Conservation (phyloP, 2,329 filamentous ascomycete genomes). For the Sodiomyces alkalinus region DNA sequence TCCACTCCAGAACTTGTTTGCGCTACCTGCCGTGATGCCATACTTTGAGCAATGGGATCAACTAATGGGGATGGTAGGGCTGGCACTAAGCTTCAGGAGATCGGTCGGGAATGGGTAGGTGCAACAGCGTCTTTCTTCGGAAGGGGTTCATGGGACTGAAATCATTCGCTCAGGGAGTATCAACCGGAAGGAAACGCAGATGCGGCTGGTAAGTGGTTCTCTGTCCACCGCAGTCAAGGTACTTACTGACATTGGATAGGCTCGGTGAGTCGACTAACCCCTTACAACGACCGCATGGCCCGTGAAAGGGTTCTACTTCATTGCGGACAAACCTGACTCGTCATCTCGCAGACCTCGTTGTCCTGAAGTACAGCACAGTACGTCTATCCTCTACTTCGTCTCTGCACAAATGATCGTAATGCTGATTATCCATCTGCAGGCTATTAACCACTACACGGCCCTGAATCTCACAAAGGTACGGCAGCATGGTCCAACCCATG, state of each 20-base stretch:
- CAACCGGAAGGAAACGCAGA: conserved; percentile 44
- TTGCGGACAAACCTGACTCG: too few species aligned
- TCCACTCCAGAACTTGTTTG: conserved; percentile 7
- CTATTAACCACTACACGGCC: conserved; percentile 40
- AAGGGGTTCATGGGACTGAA: conserved; percentile 5
- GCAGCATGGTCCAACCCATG: conserved; percentile 53
- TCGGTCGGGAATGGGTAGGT: conserved; percentile 27
- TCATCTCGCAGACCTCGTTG: conserved; percentile 37
- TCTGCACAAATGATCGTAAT: background rate
- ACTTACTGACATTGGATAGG: conserved; percentile 3
- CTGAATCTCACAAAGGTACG: conserved; percentile 20
- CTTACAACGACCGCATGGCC: too few species aligned
- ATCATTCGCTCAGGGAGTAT: conserved; percentile 18
- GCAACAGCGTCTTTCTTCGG: too few species aligned
- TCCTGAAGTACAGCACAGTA: conserved; percentile 51
- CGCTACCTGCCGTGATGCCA: too few species aligned
- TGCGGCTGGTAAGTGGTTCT: conserved; percentile 36
- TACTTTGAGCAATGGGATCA: too few species aligned
- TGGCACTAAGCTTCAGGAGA: conserved; percentile 30
- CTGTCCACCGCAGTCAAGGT: too few species aligned
- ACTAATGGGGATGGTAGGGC: conserved; percentile 12
- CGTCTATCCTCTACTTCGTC: conserved; percentile 12
- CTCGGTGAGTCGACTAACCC: too few species aligned
- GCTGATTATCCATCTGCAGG: background rate
- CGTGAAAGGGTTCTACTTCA: background rate